phyloP scores from a whole-genome alignment of 352 stramenopile genomes.

The Blastocystis hominis region DNA sequence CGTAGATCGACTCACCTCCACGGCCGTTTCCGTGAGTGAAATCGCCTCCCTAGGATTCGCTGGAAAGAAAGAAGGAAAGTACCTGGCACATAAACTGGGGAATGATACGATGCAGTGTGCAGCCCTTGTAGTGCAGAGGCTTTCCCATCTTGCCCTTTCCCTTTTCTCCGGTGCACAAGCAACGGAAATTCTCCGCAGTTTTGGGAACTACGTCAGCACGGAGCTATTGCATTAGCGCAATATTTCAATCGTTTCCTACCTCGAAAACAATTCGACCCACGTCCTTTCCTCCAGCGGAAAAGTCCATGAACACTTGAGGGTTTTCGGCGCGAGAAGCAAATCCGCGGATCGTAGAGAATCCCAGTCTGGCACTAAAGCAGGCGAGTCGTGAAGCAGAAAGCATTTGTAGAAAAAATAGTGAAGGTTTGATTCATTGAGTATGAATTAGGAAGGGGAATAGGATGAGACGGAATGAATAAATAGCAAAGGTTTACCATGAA shows the following conservation, averaged over 20 bases:
- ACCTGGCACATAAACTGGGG: conserved; percentile 81
- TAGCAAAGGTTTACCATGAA: no score
- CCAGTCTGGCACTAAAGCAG: not conserved
- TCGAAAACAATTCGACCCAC: conserved; percentile 89
- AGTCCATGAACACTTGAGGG: conserved; percentile 91
- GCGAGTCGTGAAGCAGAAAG: not conserved
- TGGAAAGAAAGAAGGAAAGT: not conserved
- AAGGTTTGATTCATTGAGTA: not conserved
- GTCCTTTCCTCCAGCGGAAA: conserved; percentile 80
- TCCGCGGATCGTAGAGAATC: not conserved
- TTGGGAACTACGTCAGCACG: conserved; percentile 86
- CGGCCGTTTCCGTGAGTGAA: conserved; percentile 83
- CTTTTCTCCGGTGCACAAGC: conserved; percentile 91
- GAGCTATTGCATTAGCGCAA: conserved; percentile 62
- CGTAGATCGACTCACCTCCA: conserved; percentile 87
- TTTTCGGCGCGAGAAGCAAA: conserved; percentile 64
- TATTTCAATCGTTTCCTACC: not conserved
- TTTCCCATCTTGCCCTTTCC: conserved; percentile 79
- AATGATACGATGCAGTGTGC: conserved; percentile 90
- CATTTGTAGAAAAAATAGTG: not conserved
- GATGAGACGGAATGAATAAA: no score
- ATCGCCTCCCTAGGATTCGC: conserved; percentile 77
- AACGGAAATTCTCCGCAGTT: conserved; percentile 94
- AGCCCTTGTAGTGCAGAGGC: conserved; percentile 88
- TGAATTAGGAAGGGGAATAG: no score